Conservation (phyloP, 257 asterid genomes). For the Nicotiana attenuata region DNA sequence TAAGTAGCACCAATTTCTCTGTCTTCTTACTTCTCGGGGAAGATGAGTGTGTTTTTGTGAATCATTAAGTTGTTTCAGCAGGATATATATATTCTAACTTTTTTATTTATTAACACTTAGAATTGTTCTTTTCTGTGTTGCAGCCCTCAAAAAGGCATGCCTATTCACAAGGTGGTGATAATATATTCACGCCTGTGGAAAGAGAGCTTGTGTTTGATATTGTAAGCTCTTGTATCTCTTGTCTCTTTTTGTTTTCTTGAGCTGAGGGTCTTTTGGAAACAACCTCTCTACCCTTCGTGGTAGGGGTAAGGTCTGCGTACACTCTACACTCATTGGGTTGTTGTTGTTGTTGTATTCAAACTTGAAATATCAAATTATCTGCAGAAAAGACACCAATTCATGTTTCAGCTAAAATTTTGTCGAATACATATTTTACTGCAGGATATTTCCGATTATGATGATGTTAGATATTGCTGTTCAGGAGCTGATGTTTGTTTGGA, state of each 20-base stretch:
- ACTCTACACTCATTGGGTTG: too few species aligned
- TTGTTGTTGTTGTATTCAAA: neutral
- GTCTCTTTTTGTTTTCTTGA: too few species aligned
- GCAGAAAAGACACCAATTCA: neutral
- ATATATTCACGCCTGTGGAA: conserved; percentile 68
- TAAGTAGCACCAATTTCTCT: neutral
- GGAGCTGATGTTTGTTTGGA: conserved; percentile 90
- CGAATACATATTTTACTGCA: conserved; percentile 17
- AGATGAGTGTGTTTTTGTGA: neutral
- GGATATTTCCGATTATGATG: conserved; percentile 96
- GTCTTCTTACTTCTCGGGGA: neutral
- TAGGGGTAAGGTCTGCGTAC: too few species aligned
- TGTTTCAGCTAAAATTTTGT: conserved; percentile 12
- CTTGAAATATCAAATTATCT: neutral
- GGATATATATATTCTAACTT: neutral
- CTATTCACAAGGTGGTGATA: conserved; percentile 78
- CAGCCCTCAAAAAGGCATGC: conserved; percentile 94
- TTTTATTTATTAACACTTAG: conserved; percentile 4
- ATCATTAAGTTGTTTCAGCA: neutral
- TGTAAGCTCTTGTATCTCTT: conserved; percentile 36
- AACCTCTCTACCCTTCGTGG: too few species aligned
- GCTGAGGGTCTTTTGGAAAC: too few species aligned
- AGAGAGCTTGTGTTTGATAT: conserved; percentile 88
- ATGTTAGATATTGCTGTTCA: conserved; percentile 91
- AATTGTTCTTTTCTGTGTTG: conserved; percentile 18